Evolutionary conservation across 2,329 filamentous ascomycete genomes (phyloP).

Genomic region (Iodosphaeria phyllophila): DNA sequence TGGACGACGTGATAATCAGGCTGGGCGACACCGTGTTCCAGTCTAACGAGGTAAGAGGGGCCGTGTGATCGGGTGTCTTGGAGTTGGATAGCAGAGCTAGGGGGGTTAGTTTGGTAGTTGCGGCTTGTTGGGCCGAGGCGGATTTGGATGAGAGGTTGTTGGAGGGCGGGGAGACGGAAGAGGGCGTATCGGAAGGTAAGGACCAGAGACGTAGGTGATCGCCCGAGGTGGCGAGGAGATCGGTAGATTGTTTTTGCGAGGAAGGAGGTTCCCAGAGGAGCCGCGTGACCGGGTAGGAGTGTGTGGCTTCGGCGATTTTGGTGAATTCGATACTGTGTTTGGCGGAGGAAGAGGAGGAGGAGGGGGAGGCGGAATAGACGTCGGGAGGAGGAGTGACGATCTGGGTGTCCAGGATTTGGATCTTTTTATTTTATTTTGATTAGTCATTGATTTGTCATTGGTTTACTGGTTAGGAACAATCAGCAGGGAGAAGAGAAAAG

Average conservation of each 20-base stretch:
- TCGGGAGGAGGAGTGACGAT: constrained; percentile 51
- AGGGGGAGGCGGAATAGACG: constrained; percentile 52
- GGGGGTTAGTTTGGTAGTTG: constrained; percentile 69
- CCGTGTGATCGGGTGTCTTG: constrained; percentile 95
- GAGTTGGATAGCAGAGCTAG: constrained; percentile 89
- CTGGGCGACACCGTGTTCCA: constrained; percentile 97
- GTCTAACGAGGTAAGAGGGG: constrained; percentile 85
- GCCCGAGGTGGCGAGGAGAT: constrained; percentile 84
- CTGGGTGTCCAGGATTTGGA: constrained; percentile 90
- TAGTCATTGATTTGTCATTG: neutral
- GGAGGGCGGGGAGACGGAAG: constrained; percentile 40
- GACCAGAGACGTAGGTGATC: constrained; percentile 93
- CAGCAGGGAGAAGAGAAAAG: constrained; percentile 1
- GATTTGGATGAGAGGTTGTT: constrained; percentile 46
- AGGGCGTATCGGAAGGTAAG: constrained; percentile 48
- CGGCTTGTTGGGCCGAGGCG: constrained; percentile 35
- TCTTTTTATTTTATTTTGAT: constrained; percentile 42
- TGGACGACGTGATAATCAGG: constrained; percentile 95
- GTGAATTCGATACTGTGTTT: constrained; percentile 74
- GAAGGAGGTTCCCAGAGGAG: constrained; percentile 93
- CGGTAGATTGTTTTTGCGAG: constrained; percentile 85
- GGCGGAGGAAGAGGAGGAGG: constrained; percentile 48
- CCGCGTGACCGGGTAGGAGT: constrained; percentile 91
- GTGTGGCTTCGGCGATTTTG: constrained; percentile 88
- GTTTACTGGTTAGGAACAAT: neutral